A percentile compares a stretch with the other conserved stretches of the same genome.
Conservation (phyloP, 2,329 filamentous ascomycete genomes). For the Phyllosticta citribraziliensis region DNA sequence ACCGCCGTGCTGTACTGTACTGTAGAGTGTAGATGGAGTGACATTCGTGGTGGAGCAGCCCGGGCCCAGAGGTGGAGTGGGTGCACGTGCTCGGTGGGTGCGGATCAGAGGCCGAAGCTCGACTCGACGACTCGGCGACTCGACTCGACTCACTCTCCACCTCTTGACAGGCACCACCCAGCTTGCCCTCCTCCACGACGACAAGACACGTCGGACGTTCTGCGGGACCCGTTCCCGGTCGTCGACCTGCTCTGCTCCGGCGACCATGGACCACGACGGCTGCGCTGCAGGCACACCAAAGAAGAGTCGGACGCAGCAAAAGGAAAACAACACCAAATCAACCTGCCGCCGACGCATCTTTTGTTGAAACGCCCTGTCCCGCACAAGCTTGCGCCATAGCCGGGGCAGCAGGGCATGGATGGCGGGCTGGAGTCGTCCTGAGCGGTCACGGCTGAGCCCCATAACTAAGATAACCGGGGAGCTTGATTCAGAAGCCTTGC, state of each 20-base stretch:
- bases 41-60: background rate
- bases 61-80: no score
- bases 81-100: slow-evolving; percentile 8
- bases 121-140: background rate
- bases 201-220: slow-evolving; percentile 2
- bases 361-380: slow-evolving; percentile 9
- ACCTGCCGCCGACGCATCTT: background rate
- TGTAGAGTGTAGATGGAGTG: no score
- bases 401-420: background rate
- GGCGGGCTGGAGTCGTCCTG: background rate
- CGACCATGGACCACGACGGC: background rate
- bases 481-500: slow-evolving; percentile 12
- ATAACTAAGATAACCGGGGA: slow-evolving; percentile 10
- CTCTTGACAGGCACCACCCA: slow-evolving; percentile 8
- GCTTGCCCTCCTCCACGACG: slow-evolving; percentile 6
- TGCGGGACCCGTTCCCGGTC: background rate
- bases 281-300: background rate
- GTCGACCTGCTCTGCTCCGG: background rate
- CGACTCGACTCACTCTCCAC: background rate
- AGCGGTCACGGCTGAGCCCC: slow-evolving; percentile 11
- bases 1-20: no score
- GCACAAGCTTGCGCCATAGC: slow-evolving; percentile 12
- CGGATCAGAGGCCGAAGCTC: slow-evolving; percentile 10
- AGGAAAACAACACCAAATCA: background rate
- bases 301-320: background rate